phyloP scores from a whole-genome alignment of 768 basidiomycete genomes.

The Rhodosporidiobolus odoratus region DNA sequence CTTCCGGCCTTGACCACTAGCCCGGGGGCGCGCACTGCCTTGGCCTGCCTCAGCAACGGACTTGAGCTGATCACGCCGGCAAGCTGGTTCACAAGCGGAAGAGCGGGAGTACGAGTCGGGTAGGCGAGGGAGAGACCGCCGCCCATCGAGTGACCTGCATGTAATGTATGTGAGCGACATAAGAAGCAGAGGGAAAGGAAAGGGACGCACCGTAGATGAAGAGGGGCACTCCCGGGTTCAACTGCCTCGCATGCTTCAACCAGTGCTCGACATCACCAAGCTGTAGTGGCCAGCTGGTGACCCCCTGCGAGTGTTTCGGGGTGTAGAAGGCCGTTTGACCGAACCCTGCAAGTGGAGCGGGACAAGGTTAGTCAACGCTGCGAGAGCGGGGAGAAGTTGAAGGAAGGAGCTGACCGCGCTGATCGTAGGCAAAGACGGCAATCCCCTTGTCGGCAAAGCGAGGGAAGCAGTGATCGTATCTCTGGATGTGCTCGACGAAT shows the following conservation, averaged over 20 bases:
- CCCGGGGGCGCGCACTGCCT: constrained; percentile 3
- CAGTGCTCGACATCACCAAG: constrained; percentile 39
- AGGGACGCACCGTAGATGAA: constrained; percentile 33
- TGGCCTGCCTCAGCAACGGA: constrained; percentile 30
- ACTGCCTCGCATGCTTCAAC: constrained; percentile 12
- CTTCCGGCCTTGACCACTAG: constrained; percentile 16
- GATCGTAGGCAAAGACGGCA: constrained; percentile 40
- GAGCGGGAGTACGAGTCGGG: constrained; percentile 10
- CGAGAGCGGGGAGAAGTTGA: neutral
- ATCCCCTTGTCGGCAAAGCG: constrained; percentile 33
- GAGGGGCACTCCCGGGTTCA: constrained; percentile 5
- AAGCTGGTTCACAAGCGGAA: neutral
- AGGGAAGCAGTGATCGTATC: constrained; percentile 40
- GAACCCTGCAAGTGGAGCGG: constrained; percentile 31
- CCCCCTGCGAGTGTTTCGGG: constrained; percentile 26
- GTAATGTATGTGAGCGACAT: neutral
- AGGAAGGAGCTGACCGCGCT: constrained; percentile 26
- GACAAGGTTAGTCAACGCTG: neutral
- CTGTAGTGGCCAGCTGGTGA: constrained; percentile 30
- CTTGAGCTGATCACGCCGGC: constrained; percentile 21
- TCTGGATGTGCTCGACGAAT: constrained; percentile 37
- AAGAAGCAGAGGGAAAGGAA: neutral
- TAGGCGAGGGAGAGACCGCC: constrained; percentile 32
- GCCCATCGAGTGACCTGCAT: constrained; percentile 35
- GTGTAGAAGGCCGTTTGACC: constrained; percentile 35